Evolutionary conservation across 306 rosid genomes (phyloP), one percentile per base, ranked within the genome.

Genomic region (Datisca glomerata): DNA sequence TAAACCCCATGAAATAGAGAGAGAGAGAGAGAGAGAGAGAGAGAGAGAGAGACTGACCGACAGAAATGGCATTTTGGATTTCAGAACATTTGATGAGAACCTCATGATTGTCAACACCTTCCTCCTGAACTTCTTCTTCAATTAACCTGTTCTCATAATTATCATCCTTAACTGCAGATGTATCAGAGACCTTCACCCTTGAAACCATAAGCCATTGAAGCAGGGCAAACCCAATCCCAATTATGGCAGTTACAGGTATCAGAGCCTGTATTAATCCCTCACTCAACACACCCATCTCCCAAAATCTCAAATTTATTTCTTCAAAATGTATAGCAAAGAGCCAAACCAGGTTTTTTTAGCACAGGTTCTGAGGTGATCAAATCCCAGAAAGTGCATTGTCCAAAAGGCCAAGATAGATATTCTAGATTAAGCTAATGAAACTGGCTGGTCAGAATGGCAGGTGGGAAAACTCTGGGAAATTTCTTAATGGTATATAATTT

Each of bases 131-230:
- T 22, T 55, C 70, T 64, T 54, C 68, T 22, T 43, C 64, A 54
- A 81, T 42, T 44, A 81, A 58, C 40, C 51, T 63, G 41, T 49
- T 70, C 27, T 51, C 61, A 12, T 52, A 53, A 4, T 65, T 64
- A 22, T 52, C 44, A 36, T n/a, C n/a, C n/a, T 51, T 60, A 1
- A 25, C 60, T 35, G 21, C 48, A 35, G 46, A 18, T 22, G n/a
- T 19, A 33, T 44, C 65, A 38, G 73, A 69, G 38, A 74, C 72
- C 66, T 31, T 55, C 17, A 81, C 74, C 48, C 21, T 74, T 9
- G 76, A 77, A 14, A 77, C 84, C 50, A 77, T 39, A 53, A 60
- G 23, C 84, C 84, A 81, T 41, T 71, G 93, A 69, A 74, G 67
- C 64, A 78, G 55, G 35, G 79, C 74, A 74, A 74, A 71, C 18